These are phyloP conservation scores for Chalciporus pseudorubinellus DNA, from an alignment of 768 basidiomycete genomes.

Conservation along the genomic window DNA sequence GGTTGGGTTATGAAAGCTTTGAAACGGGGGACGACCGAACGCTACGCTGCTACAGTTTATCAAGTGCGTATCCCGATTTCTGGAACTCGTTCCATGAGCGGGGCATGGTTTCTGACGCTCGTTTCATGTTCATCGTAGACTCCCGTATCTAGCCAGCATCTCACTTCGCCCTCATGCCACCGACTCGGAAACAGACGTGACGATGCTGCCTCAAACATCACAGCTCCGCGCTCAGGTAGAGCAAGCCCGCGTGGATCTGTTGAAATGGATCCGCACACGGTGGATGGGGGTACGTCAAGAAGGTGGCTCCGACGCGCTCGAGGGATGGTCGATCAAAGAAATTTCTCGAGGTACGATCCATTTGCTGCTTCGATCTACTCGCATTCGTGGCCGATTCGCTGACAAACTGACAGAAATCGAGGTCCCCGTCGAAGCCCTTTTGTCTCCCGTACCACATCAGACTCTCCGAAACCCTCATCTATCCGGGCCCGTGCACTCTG, in stretches of 20 bases:
- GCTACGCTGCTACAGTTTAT: constrained; percentile 67
- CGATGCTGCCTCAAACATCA: constrained; percentile 69
- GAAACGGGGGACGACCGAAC: constrained; percentile 59
- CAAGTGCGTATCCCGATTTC: constrained; percentile 48
- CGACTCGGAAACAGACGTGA: constrained; percentile 51
- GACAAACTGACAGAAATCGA: constrained; percentile 62
- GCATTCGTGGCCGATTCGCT: constrained; percentile 1
- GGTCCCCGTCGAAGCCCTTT: constrained; percentile 71
- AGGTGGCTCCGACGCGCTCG: constrained; percentile 80
- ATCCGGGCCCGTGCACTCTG: constrained; percentile 34
- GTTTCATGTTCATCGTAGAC: constrained; percentile 40
- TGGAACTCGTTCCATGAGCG: not conserved
- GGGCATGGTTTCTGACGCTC: not conserved
- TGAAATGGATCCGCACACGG: constrained; percentile 70
- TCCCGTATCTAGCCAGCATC: constrained; percentile 68
- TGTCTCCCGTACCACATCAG: constrained; percentile 42
- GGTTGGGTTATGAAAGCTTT: constrained; percentile 71
- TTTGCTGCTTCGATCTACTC: not conserved
- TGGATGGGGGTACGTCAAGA: constrained; percentile 75
- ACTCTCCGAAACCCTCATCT: constrained; percentile 24
- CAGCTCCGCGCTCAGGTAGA: constrained; percentile 72
- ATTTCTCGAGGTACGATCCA: constrained; percentile 43
- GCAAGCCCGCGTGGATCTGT: constrained; percentile 45
- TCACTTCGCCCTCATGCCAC: constrained; percentile 66
- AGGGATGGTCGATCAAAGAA: constrained; percentile 86